Percentiles rank a stretch among this genome's conserved stretches.
These are phyloP conservation scores for Candida tropicalis DNA, from an alignment of 1,139 yeast genomes.

Conservation along the genomic window DNA sequence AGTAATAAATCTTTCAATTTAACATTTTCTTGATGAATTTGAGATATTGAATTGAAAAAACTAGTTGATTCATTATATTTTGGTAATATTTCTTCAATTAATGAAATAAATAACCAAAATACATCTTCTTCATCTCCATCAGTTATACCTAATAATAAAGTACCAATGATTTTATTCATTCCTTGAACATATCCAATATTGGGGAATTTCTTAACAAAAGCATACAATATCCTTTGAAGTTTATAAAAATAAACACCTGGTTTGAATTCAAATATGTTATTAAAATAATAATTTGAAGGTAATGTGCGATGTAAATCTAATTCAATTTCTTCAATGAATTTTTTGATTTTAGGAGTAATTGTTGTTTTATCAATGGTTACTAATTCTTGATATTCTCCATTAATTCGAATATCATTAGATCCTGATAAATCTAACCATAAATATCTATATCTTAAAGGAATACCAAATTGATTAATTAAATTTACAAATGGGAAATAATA, in stretches of 20 bases:
- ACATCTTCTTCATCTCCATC: slow-evolving; percentile 50
- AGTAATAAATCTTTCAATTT: slow-evolving; percentile 19
- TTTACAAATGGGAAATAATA: slow-evolving; percentile 26
- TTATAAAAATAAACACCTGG: slow-evolving; percentile 58
- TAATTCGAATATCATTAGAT: slow-evolving; percentile 45
- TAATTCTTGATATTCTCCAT: slow-evolving; percentile 51
- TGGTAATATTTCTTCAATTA: slow-evolving; percentile 57
- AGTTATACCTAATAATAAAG: slow-evolving; percentile 36
- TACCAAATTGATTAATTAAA: slow-evolving; percentile 45
- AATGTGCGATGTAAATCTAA: slow-evolving; percentile 59
- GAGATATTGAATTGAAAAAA: slow-evolving; percentile 35
- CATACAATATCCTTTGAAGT: slow-evolving; percentile 51
- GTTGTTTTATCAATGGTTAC: slow-evolving; percentile 9
- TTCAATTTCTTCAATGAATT: slow-evolving; percentile 53
- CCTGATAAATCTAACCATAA: slow-evolving; percentile 62
- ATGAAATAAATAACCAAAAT: slow-evolving; percentile 56
- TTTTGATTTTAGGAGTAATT: slow-evolving; percentile 20
- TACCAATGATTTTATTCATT: slow-evolving; percentile 63
- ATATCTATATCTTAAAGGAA: slow-evolving; percentile 50
- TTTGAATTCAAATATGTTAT: slow-evolving; percentile 36
- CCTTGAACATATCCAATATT: slow-evolving; percentile 64
- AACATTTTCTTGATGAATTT: slow-evolving; percentile 45
- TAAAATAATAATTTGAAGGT: slow-evolving; percentile 57
- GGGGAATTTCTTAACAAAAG: slow-evolving; percentile 53
- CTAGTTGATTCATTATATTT: slow-evolving; percentile 25